Evolutionary conservation across 371 early-diverging fungal species (phyloP), one percentile per base, ranked within the genome.

Genomic region (Dinochytrium kinnereticum): DNA sequence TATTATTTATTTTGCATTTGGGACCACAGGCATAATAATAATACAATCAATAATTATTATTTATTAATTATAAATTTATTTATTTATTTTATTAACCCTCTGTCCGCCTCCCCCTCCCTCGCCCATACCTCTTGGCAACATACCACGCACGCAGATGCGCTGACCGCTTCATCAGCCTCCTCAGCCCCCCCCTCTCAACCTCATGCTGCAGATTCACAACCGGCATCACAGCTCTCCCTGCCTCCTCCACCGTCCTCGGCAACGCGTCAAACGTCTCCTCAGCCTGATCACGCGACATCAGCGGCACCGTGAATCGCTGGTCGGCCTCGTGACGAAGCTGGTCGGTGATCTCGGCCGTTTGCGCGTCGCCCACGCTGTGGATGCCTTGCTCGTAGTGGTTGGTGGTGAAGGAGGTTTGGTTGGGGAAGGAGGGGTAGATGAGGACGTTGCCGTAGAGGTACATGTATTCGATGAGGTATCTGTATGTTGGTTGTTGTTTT

Each of bases 381-480:
- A 80, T 76, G 44, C 81, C 81, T 17, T 36, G 53, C 39, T 80
- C 81, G 49, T 78, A 78, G 59, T 80, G 79, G 37, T 80, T 80
- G 13, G 81, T 80, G 21, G 59, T 70, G 71, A 80, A 80, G 37
- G 77, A 76, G 21, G 69, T 53, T 51, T 78, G 55, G 64, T 75
- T 71, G 13, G 64, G 59, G 55, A 80, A 80, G 1, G 69, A 64
- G 1, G 78, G 78, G 67, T 80, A 80, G 1, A 80, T 51, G 33
- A 80, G 1, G 13, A 67, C 55, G 26, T 71, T 44, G 17, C 64
- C 59, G 1, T 75, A 51, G 21, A 70, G 1, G 51, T 70, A 72
- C 78, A 78, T 78, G 49, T 64, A 76, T 51, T 80, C 81, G 50
- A 78, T 78, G 34, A 80, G 49, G 59, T 64, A 76, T 26, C 76